Base-by-base conservation (phyloP, 2,329 filamentous ascomycete species). In the Alternaria rosae region DNA sequence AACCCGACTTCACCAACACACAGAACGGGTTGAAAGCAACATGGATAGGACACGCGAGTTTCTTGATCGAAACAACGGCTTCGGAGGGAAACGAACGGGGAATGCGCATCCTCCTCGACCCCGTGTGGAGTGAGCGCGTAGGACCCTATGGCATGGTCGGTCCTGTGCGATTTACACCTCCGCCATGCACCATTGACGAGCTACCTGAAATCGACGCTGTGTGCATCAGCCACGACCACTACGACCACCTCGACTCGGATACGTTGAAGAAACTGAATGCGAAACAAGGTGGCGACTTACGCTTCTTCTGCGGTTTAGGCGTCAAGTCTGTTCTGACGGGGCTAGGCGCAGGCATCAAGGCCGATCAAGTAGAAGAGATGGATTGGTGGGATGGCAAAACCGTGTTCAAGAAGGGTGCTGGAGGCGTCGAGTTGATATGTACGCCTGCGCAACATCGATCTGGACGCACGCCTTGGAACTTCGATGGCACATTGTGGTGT, bases 141-240 rank as follows among this genome's bases (percentile, higher is more conserved):
- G 82, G 82, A 13, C 84, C 84, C 0, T 81, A 82, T 41, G 74
- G 77, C 15, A 79, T 79, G 56, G 67, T 82, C 1, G 85, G 85
- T 0, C 86, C 86, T 0, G 82, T 84, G 53, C 78, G 85, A 32
- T 86, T 86, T 57, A 84, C 82, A 13, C 83, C 82, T 4, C 78
- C 83, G 5, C 85, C 85, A 1, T 87, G 85, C 68, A 66, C 70
- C 0, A 67, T 85, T 3, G 76, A 82, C 3, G 84, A 86, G 17
- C 69, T 87, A 3, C 85, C 85, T 0, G 79, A 84, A 3, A 75
- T 87, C 10, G 85, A 88, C 57, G 70, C 83, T 3, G 79, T 87
- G 4, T 75, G 81, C 59, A 85, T 87, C 50, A 85, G 82, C 56
- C 86, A 88, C 70, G 85, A 86, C 65, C 85, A 87, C 68, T 87